Conservation (phyloP, 345 rosid species). For the Ceriops tagal region DNA sequence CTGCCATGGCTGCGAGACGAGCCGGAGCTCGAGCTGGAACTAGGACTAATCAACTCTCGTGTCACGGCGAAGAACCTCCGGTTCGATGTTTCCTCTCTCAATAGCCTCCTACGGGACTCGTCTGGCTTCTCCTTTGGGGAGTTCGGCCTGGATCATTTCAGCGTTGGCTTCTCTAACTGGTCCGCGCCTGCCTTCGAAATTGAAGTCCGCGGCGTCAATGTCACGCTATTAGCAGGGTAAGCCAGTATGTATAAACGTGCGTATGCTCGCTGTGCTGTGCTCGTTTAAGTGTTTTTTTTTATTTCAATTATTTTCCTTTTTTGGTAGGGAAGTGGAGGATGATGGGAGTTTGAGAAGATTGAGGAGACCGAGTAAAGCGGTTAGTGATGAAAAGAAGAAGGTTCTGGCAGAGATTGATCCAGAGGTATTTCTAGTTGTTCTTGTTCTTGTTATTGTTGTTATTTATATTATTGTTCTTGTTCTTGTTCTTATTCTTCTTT, state of each 20-base stretch:
- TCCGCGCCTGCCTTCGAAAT: conserved; percentile 52
- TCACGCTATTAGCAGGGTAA: conserved; percentile 49
- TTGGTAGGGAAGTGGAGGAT: conserved; percentile 39
- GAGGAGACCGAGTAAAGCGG: conserved; percentile 25
- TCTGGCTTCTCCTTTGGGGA: conserved; percentile 39
- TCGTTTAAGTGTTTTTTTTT: conserved; percentile 7
- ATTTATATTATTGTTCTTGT: neutral
- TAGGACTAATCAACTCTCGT: conserved; percentile 56
- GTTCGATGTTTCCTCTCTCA: conserved; percentile 48
- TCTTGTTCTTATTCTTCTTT: no score
- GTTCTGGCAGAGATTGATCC: conserved; percentile 61
- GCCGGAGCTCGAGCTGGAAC: conserved; percentile 56
- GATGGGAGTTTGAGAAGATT: conserved; percentile 31
- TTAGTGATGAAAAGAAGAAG: conserved; percentile 43
- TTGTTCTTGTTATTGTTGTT: neutral
- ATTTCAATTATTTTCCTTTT: neutral
- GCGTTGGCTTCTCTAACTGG: conserved; percentile 63
- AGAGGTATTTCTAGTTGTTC: conserved; percentile 47
- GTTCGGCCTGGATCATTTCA: conserved; percentile 47
- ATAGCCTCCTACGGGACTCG: conserved; percentile 44
- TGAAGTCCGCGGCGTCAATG: conserved; percentile 57
- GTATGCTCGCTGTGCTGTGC: neutral
- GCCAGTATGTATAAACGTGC: neutral
- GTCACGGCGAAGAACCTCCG: conserved; percentile 44
- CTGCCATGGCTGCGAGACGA: conserved; percentile 62